Evolutionary conservation across 176 grass and related monocot genomes (phyloP).

Genomic region (Saccharum spontaneum): DNA sequence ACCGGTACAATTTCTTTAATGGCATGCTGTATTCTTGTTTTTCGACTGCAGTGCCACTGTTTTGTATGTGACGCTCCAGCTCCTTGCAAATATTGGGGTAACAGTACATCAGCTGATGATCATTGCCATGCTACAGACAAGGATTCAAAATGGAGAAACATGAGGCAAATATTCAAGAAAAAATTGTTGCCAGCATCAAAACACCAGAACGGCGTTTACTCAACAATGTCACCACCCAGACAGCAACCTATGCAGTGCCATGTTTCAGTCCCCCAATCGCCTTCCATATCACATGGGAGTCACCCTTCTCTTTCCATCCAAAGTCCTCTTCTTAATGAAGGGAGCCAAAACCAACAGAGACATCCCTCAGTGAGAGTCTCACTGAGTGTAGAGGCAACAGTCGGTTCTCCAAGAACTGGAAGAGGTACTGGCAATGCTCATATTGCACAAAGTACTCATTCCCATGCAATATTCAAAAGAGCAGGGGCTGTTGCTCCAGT

Average conservation of each 20-base stretch:
- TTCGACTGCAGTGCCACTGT: conserved; percentile 92
- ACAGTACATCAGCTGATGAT: conserved; percentile 34
- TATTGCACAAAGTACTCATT: conserved; percentile 31
- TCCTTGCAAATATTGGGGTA: conserved; percentile 85
- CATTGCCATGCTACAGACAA: conserved; percentile 95
- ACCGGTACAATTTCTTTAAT: not conserved
- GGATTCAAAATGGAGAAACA: conserved; percentile 53
- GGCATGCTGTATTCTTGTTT: conserved; percentile 21
- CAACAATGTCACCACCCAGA: conserved; percentile 16
- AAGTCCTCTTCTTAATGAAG: conserved; percentile 16
- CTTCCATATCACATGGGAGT: conserved; percentile 17
- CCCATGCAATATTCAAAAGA: conserved; percentile 52
- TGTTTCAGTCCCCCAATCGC: conserved; percentile 16
- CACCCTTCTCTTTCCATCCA: conserved; percentile 23
- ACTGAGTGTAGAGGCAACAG: conserved; percentile 21
- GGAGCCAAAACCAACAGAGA: conserved; percentile 38
- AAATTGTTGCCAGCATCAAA: conserved; percentile 35
- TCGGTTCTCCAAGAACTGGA: conserved; percentile 36
- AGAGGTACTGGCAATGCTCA: conserved; percentile 20
- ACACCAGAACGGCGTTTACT: conserved; percentile 16
- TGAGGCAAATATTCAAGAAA: conserved; percentile 61
- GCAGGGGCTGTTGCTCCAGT: conserved; percentile 35
- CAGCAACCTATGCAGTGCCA: conserved; percentile 34
- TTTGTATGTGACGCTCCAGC: conserved; percentile 88
- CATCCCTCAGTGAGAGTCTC: conserved; percentile 46